Percentiles rank a stretch among this genome's conserved stretches.
phyloP scores from a whole-genome alignment of 2,329 filamentous ascomycete genomes.

The Cryoendolithus antarcticus region DNA sequence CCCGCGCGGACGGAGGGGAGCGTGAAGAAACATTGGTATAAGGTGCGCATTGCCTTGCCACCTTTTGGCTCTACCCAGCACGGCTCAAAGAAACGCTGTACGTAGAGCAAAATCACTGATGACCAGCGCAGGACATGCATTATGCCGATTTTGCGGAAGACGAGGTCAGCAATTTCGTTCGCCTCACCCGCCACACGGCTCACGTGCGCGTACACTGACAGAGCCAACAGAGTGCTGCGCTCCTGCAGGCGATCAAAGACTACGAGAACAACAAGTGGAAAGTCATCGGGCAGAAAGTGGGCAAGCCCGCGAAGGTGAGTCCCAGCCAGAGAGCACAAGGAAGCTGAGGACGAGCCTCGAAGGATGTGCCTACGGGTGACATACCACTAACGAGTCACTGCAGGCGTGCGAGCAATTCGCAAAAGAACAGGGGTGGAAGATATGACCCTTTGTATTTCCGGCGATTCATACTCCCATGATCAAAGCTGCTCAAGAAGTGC shows the following conservation, averaged over 20 bases:
- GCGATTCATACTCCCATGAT: no score
- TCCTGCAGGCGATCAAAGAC: conserved; percentile 92
- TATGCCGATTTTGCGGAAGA: conserved; percentile 98
- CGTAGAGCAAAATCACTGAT: no score
- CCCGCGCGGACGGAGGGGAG: conserved; percentile 88
- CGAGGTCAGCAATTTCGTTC: conserved; percentile 53
- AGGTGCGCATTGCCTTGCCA: conserved; percentile 41
- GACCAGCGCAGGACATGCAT: conserved; percentile 71
- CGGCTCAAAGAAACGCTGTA: no score
- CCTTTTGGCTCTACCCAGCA: neutral
- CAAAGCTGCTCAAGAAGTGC: no score
- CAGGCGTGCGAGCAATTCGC: conserved; percentile 86
- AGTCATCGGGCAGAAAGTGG: conserved; percentile 87
- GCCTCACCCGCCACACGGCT: conserved; percentile 19
- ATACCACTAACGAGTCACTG: neutral
- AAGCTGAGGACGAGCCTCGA: no score
- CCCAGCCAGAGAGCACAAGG: no score
- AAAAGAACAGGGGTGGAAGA: conserved; percentile 58
- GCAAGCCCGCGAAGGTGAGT: conserved; percentile 86
- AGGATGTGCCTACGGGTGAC: no score
- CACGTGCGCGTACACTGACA: conserved; percentile 2
- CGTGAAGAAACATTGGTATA: conserved; percentile 99
- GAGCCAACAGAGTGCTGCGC: conserved; percentile 52
- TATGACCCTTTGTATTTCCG: conserved; percentile 6
- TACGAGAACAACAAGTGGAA: conserved; percentile 99